phyloP scores from a whole-genome alignment of 768 basidiomycete genomes.

The Boletales sp. region DNA sequence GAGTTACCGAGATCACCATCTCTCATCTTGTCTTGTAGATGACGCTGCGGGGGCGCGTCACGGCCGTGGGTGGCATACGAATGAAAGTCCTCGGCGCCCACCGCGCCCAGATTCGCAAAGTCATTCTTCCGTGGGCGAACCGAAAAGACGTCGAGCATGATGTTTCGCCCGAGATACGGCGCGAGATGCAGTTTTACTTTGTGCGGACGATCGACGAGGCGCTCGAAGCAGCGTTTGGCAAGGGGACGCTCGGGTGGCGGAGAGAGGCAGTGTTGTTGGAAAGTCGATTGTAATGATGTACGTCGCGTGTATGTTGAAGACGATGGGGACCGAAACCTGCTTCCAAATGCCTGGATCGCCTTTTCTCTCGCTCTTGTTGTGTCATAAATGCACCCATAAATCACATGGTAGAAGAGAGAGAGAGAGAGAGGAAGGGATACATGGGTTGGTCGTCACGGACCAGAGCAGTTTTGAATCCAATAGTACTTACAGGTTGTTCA shows the following conservation, averaged over 20 bases:
- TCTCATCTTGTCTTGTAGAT: slow-evolving; percentile 41
- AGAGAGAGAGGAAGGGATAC: slow-evolving; percentile 11
- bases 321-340: too few species aligned
- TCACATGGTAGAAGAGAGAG: not conserved
- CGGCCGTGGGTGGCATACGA: slow-evolving; percentile 87
- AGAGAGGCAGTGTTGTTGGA: slow-evolving; percentile 48
- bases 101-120: slow-evolving; percentile 76
- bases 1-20: not conserved
- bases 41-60: slow-evolving; percentile 78
- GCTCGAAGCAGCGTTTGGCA: slow-evolving; percentile 79
- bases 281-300: slow-evolving; percentile 42
- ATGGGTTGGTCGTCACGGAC: slow-evolving; percentile 1
- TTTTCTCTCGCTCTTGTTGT: too few species aligned
- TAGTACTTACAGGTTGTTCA: slow-evolving; percentile 8
- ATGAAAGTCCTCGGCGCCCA: slow-evolving; percentile 91
- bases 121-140: slow-evolving; percentile 83
- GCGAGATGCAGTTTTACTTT: slow-evolving; percentile 78
- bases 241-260: slow-evolving; percentile 63
- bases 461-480: slow-evolving; percentile 7
- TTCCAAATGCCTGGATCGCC: too few species aligned
- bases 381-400: not conserved
- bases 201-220: slow-evolving; percentile 78
- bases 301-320: not conserved
- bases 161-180: slow-evolving; percentile 66
- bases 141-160: slow-evolving; percentile 87